Conservation (phyloP, 1,139 yeast species). For the Magnusiomyces magnusii region DNA sequence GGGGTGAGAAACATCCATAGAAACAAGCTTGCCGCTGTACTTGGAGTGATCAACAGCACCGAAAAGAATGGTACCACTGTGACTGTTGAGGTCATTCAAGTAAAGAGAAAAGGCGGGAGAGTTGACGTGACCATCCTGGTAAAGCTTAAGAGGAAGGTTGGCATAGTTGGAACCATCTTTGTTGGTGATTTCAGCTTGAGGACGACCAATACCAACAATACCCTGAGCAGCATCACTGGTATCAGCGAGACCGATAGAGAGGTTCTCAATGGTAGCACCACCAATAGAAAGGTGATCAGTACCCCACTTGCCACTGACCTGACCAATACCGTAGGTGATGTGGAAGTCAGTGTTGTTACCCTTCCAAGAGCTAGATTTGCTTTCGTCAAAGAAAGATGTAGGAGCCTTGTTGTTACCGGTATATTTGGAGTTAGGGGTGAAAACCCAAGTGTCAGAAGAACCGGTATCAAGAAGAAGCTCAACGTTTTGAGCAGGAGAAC, state of each 20-base stretch:
- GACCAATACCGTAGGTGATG: slow-evolving; percentile 53
- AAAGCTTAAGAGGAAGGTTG: slow-evolving; percentile 39
- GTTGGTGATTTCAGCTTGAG: slow-evolving; percentile 32
- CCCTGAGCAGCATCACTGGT: slow-evolving; percentile 39
- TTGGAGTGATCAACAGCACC: slow-evolving; percentile 49
- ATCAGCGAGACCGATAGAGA: slow-evolving; percentile 46
- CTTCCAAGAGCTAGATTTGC: slow-evolving; percentile 40
- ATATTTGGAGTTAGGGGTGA: slow-evolving; percentile 28
- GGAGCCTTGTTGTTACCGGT: slow-evolving; percentile 20
- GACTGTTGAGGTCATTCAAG: slow-evolving; percentile 24
- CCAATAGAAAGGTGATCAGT: slow-evolving; percentile 40
- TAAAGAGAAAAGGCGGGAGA: slow-evolving; percentile 39
- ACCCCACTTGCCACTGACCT: slow-evolving; percentile 58
- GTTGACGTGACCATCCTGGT: slow-evolving; percentile 35
- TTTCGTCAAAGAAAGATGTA: slow-evolving; percentile 38
- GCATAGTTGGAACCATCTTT: slow-evolving; percentile 25
- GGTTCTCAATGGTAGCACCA: slow-evolving; percentile 34
- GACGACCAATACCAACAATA: slow-evolving; percentile 49
- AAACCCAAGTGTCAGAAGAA: slow-evolving; percentile 33
- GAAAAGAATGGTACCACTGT: slow-evolving; percentile 39
- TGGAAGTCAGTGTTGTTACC: slow-evolving; percentile 40
- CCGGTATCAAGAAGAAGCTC: slow-evolving; percentile 38
- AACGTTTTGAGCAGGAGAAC: slow-evolving; percentile 34
- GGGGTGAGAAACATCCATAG: slow-evolving; percentile 32
- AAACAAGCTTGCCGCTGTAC: slow-evolving; percentile 35